phyloP scores from a whole-genome alignment of 2,329 filamentous ascomycete species.

The Geosmithia morbida region DNA sequence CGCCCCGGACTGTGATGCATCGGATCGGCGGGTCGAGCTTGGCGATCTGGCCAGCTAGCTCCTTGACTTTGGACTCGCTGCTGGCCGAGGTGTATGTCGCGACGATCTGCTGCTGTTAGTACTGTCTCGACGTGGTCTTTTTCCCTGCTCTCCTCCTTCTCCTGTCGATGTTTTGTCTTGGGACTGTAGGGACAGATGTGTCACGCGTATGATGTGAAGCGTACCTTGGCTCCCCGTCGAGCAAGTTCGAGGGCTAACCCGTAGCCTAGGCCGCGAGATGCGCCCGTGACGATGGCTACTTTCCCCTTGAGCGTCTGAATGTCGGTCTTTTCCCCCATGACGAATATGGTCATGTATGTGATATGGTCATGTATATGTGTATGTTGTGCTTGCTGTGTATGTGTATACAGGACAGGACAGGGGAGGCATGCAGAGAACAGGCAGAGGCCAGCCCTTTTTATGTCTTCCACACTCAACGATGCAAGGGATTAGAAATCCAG shows the following conservation, averaged over 20 bases:
- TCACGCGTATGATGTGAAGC: not conserved
- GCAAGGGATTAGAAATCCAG: too few relatives aligned
- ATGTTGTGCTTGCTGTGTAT: too few relatives aligned
- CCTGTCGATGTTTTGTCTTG: too few relatives aligned
- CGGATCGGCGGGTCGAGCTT: not conserved
- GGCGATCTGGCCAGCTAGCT: constrained; percentile 6
- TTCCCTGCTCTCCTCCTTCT: too few relatives aligned
- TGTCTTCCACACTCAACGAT: too few relatives aligned
- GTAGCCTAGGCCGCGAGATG: constrained; percentile 9
- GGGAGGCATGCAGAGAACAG: too few relatives aligned
- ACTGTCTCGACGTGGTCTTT: not conserved
- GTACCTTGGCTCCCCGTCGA: constrained; percentile 8
- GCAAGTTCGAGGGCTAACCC: constrained; percentile 10
- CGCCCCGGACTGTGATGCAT: constrained; percentile 7
- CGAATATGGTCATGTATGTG: too few relatives aligned
- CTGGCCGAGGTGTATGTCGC: constrained; percentile 7
- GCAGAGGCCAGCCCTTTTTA: too few relatives aligned
- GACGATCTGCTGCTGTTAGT: constrained; percentile 4
- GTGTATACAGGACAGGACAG: too few relatives aligned
- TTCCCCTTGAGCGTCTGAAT: constrained; percentile 6
- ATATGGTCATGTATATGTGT: too few relatives aligned
- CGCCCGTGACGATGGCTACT: constrained; percentile 9
- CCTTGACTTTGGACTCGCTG: constrained; percentile 4
- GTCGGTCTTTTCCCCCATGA: too few relatives aligned
- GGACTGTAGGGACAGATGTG: too few relatives aligned